Evolutionary conservation across 1,284 basidiomycete species (phyloP).

Genomic region (Veloboletus limbatus): DNA sequence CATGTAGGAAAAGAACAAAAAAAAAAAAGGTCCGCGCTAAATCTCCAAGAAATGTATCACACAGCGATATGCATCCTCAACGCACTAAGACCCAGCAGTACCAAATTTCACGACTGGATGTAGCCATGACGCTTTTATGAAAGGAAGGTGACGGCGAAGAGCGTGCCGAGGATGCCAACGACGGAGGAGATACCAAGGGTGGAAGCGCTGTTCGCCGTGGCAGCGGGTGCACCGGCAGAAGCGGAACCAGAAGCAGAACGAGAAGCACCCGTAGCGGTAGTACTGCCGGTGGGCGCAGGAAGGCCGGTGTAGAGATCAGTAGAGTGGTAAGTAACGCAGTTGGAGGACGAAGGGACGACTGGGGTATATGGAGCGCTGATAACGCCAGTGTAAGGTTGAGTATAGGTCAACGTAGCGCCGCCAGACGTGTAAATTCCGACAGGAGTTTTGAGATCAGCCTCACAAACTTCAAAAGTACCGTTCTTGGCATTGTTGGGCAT

Average conservation of each 20-base stretch:
- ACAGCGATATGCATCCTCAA: not conserved
- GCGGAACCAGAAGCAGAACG: slow-evolving; percentile 21
- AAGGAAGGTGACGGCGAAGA: slow-evolving; percentile 48
- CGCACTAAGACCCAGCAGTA: slow-evolving; percentile 1
- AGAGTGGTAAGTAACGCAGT: slow-evolving; percentile 58
- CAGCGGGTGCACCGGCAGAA: slow-evolving; percentile 19
- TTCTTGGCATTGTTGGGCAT: slow-evolving; percentile 58
- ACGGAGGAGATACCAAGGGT: slow-evolving; percentile 39
- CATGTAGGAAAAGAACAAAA: not conserved
- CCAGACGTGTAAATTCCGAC: slow-evolving; percentile 23
- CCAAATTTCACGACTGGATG: slow-evolving; percentile 7
- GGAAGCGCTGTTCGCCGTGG: slow-evolving; percentile 36
- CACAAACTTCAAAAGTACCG: slow-evolving; percentile 58
- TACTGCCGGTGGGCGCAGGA: slow-evolving; percentile 15
- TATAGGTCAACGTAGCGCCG: slow-evolving; percentile 26
- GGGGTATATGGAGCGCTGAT: slow-evolving; percentile 52
- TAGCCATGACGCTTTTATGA: slow-evolving; percentile 31
- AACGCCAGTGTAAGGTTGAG: slow-evolving; percentile 37
- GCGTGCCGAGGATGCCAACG: slow-evolving; percentile 40
- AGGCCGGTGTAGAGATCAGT: slow-evolving; percentile 43
- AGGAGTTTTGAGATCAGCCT: slow-evolving; percentile 51
- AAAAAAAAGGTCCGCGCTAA: slow-evolving; percentile 16
- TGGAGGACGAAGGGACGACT: slow-evolving; percentile 55
- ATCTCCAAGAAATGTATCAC: slow-evolving; percentile 9
- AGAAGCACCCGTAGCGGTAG: slow-evolving; percentile 21